Conservation (phyloP, 2,329 filamentous ascomycete genomes). For the Geosmithia flava region DNA sequence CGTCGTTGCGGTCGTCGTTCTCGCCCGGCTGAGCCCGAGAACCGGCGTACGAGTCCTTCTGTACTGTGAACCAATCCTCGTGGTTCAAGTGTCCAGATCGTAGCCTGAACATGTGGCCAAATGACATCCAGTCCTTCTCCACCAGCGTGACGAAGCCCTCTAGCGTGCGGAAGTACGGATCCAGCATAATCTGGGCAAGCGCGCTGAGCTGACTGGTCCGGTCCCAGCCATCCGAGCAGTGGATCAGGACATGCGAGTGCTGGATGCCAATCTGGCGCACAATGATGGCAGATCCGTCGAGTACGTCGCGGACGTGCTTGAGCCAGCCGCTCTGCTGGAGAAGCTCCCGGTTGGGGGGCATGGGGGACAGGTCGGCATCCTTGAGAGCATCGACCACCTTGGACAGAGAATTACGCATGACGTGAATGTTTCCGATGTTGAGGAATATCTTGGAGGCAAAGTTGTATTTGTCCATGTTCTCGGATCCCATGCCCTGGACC, state of each 20-base stretch:
- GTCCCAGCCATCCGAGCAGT: constrained; percentile 98
- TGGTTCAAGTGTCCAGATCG: constrained; percentile 79
- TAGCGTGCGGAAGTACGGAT: constrained; percentile 88
- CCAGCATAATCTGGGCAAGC: constrained; percentile 81
- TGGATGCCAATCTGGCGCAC: constrained; percentile 80
- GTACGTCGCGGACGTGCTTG: constrained; percentile 71
- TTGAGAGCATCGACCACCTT: constrained; percentile 84
- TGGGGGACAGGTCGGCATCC: constrained; percentile 75
- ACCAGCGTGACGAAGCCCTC: constrained; percentile 90
- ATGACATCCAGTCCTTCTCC: constrained; percentile 96
- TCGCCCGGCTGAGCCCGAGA: constrained; percentile 49
- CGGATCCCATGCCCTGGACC: constrained; percentile 81
- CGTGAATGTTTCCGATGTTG: constrained; percentile 96
- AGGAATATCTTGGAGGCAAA: constrained; percentile 85
- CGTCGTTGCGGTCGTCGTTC: constrained; percentile 52
- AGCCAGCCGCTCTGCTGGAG: constrained; percentile 82
- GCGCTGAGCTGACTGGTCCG: constrained; percentile 90
- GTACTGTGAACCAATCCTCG: constrained; percentile 87
- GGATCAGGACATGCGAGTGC: constrained; percentile 90
- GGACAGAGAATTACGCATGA: constrained; percentile 85
- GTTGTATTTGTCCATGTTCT: constrained; percentile 96
- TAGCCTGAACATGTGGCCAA: constrained; percentile 94
- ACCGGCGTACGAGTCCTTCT: constrained; percentile 66
- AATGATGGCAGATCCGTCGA: constrained; percentile 77
- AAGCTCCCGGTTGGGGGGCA: constrained; percentile 71